These are phyloP conservation scores for Acanthochlamys bracteata DNA, from an alignment of 106 monocot genomes.

Conservation along the genomic window DNA sequence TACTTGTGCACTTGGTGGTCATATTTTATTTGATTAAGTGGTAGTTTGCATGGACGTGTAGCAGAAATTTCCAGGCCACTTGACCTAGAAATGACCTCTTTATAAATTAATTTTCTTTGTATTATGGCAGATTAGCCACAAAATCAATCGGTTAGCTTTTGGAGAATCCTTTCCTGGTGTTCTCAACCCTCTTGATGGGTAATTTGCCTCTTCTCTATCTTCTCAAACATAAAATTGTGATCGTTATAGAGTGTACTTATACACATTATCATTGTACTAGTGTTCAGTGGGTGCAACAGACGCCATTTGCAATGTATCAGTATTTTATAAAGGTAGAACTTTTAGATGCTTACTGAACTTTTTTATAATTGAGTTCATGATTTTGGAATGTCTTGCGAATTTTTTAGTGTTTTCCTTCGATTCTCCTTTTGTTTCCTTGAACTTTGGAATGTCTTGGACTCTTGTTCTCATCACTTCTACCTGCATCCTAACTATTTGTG, in stretches of 20 bases:
- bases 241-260: neutral
- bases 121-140: constrained; percentile 76
- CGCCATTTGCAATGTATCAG: constrained; percentile 82
- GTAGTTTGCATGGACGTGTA: neutral
- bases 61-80: too few species aligned
- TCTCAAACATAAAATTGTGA: neutral
- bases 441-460: too few species aligned
- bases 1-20: too few species aligned
- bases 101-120: neutral
- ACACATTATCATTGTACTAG: constrained; percentile 17
- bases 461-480: too few species aligned
- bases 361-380: neutral
- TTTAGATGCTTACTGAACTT: neutral
- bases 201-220: constrained; percentile 13
- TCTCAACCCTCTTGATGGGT: constrained; percentile 97
- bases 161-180: constrained; percentile 80
- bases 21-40: too few species aligned
- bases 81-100: neutral
- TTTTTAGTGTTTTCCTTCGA: too few species aligned
- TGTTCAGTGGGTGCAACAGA: constrained; percentile 68
- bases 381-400: neutral
- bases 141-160: constrained; percentile 70
- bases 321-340: constrained; percentile 81
- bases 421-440: too few species aligned
- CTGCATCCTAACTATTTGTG: too few species aligned